Conservation (phyloP, 352 stramenopile genomes). For the Phytophthora syringae region DNA sequence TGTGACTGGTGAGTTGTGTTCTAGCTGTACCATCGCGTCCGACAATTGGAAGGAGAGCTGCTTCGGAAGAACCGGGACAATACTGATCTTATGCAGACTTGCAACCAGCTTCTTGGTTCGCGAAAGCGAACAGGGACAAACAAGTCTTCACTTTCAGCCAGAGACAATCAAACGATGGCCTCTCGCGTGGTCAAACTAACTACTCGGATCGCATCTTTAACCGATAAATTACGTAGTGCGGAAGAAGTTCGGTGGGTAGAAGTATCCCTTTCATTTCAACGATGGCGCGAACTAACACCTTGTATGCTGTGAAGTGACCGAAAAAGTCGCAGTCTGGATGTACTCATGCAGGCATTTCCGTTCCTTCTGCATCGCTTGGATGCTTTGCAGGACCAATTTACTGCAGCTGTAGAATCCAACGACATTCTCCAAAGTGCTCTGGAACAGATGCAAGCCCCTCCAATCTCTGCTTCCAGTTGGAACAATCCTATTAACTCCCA, state of each 20-base stretch:
- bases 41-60: conserved; percentile 51
- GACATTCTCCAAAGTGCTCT: conserved; percentile 55
- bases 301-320: too few relatives aligned
- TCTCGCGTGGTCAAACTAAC: conserved; percentile 18
- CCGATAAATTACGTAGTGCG: conserved; percentile 40
- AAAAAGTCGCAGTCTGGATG: conserved; percentile 46
- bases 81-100: conserved; percentile 41
- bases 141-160: conserved; percentile 6
- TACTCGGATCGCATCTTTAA: conserved; percentile 35
- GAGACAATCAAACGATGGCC: conserved; percentile 7
- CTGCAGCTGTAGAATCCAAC: conserved; percentile 53
- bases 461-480: background rate
- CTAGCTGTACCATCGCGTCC: conserved; percentile 49
- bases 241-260: conserved; percentile 48
- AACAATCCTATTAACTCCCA: background rate
- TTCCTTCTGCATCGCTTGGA: conserved; percentile 56
- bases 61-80: conserved; percentile 40
- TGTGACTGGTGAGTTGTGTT: background rate
- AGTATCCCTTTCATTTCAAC: too few relatives aligned
- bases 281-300: too few relatives aligned
- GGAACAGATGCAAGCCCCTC: conserved; percentile 44
- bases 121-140: conserved; percentile 11
- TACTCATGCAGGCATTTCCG: conserved; percentile 53
- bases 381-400: conserved; percentile 52
- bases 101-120: conserved; percentile 32